A percentile compares a stretch with the other conserved stretches of the same genome.
Conservation (phyloP, 163 green algal species). For the Coccomyxa subellipsoidea region DNA sequence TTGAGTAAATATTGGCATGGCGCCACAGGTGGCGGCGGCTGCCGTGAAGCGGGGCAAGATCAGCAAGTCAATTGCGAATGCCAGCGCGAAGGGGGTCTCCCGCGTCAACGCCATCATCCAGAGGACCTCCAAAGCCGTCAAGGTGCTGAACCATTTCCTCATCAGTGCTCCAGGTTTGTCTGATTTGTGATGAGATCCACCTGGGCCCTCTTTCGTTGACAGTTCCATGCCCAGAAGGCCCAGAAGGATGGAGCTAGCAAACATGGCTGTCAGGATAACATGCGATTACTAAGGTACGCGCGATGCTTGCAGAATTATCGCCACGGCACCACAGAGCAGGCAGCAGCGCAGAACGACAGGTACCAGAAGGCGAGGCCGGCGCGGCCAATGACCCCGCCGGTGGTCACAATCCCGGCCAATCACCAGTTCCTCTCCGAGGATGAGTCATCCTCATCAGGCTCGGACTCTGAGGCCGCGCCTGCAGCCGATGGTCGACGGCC, state of each 20-base stretch:
- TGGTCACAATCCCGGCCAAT: neutral
- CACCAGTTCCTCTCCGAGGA: slow-evolving; percentile 1
- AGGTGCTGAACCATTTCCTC: neutral
- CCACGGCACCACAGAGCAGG: neutral
- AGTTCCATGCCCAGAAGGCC: too few species aligned
- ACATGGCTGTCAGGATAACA: neutral
- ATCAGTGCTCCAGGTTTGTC: too few species aligned
- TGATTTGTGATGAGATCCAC: too few species aligned
- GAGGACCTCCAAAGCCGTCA: neutral
- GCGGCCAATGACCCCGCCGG: neutral
- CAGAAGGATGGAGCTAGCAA: too few species aligned
- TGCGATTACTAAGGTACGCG: neutral
- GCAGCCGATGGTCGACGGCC: neutral
- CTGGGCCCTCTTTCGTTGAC: too few species aligned
- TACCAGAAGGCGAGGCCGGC: neutral
- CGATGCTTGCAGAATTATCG: neutral
- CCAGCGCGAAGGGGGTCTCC: slow-evolving; percentile 5
- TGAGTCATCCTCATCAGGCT: neutral
- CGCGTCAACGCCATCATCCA: neutral
- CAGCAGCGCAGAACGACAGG: neutral
- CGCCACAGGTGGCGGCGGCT: slow-evolving; percentile 28
- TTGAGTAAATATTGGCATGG: slow-evolving; percentile 1
- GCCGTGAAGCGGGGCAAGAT: neutral
- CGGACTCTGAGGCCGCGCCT: neutral
- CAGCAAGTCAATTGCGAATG: neutral